Evolutionary conservation across 371 early-diverging fungal species (phyloP).

Genomic region (Chytridium lagenaria): DNA sequence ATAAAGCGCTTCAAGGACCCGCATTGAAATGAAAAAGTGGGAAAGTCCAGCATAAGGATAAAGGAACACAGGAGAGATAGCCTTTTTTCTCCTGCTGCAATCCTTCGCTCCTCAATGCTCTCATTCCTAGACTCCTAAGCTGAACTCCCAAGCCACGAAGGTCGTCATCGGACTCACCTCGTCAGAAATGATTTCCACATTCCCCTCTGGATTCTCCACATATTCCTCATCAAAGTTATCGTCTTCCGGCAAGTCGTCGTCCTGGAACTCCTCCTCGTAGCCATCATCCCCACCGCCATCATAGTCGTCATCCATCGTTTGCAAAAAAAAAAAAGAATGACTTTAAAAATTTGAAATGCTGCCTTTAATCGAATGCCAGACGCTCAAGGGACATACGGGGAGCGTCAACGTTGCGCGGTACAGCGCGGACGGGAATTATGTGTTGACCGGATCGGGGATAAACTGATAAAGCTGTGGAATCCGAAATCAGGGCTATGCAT

Average conservation of each 20-base stretch:
- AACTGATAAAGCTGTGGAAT: conserved; percentile 82
- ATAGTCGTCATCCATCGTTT: conserved; percentile 34
- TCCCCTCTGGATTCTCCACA: conserved; percentile 28
- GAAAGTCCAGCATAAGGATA: no score
- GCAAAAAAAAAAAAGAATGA: background rate
- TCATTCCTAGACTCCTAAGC: no score
- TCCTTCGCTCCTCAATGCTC: no score
- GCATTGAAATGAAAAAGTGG: no score
- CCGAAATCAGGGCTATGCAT: conserved; percentile 70
- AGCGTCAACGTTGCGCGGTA: conserved; percentile 45
- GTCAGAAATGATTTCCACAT: conserved; percentile 29
- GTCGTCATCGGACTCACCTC: no score
- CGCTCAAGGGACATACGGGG: conserved; percentile 67
- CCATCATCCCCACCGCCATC: conserved; percentile 34
- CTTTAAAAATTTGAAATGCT: background rate
- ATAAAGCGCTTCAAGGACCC: no score
- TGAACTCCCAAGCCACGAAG: no score
- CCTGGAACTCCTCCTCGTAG: conserved; percentile 28
- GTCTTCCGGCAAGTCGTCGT: conserved; percentile 28
- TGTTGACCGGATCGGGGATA: conserved; percentile 79
- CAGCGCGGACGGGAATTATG: conserved; percentile 44
- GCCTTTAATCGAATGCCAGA: conserved; percentile 22
- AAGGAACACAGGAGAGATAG: no score
- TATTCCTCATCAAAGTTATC: conserved; percentile 35
- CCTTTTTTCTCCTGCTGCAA: no score